Evolutionary conservation across 2,329 filamentous ascomycete genomes (phyloP), one percentile per base, ranked within the genome.

Genomic region (Alternaria tenuissima): DNA sequence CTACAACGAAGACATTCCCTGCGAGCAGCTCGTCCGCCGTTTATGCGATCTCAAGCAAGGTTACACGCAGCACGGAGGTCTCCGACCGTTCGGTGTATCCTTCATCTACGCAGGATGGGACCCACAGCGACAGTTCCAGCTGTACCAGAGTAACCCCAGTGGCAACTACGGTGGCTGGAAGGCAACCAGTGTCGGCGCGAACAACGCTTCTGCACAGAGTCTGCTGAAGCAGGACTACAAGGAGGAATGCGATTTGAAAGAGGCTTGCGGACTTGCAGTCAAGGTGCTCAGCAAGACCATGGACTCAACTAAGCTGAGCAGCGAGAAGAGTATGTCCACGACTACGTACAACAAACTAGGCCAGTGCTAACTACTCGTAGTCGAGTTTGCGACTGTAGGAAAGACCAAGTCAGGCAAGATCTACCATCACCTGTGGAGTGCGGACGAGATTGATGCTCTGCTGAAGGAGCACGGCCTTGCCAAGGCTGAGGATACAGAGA

Each of bases 61-160:
- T 64, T 99, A 99, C 85, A 99, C 95, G 67, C 95, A 99, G 81
- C 95, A 98, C 78, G 95, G 95, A 86, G 95, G 95, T 84, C 91
- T 99, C 60, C 92, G 95, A 72, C 95, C 95, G 16, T 99, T 99
- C 74, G 95, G 95, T 81, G 95, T 99, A 48, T 97, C 94, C 48
- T 98, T 99, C 88, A 98, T 99, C 86, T 99, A 99, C 79, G 96
- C 96, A 51, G 95, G 95, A 62, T 99, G 94, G 88, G 95, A 99
- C 78, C 92, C 92, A 61, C 91, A 96, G 81, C 88, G 94, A 76
- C 91, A 98, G 80, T 99, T 99, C 86, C 95, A 99, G 85, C 88
- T 99, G 64, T 99, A 98, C 84, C 93, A 98, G 80, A 97, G 94
- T 85, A 99, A 99, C 82, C 95, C 95, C 14, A 96, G 92, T 65